Evolutionary conservation across 495 filamentous ascomycete genomes (phyloP).

Genomic region (Trichoderma virens): DNA sequence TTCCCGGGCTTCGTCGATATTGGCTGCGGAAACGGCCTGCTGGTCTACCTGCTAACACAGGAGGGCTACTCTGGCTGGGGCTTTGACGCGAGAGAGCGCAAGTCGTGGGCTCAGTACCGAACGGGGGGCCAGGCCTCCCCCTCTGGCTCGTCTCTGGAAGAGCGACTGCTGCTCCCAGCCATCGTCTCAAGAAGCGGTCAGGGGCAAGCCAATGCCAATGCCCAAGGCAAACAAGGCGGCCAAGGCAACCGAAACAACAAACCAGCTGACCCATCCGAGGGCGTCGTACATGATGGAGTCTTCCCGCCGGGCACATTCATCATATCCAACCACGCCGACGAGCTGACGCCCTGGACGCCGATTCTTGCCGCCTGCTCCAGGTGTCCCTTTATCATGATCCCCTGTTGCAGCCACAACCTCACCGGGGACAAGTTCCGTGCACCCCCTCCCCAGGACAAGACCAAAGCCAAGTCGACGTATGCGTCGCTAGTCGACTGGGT

Average conservation of each 20-base stretch:
- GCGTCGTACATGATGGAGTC: constrained; percentile 55
- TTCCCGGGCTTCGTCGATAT: constrained; percentile 95
- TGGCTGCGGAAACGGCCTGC: constrained; percentile 88
- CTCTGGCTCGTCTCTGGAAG: constrained; percentile 43
- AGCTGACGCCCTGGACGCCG: constrained; percentile 93
- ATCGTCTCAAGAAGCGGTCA: constrained; percentile 24
- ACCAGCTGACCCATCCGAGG: constrained; percentile 22
- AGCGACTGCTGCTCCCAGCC: constrained; percentile 67
- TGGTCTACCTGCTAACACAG: constrained; percentile 73
- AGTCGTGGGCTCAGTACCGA: constrained; percentile 72
- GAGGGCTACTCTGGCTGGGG: constrained; percentile 87
- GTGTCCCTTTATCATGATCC: constrained; percentile 81
- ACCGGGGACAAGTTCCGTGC: constrained; percentile 66
- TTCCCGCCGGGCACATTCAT: constrained; percentile 79
- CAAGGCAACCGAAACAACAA: too few species aligned
- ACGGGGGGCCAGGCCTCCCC: constrained; percentile 31
- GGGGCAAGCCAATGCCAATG: background rate
- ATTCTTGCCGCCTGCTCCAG: constrained; percentile 68
- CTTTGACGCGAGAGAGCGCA: constrained; percentile 77
- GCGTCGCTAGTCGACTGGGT: constrained; percentile 68
- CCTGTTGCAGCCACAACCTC: constrained; percentile 88
- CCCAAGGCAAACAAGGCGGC: constrained; percentile 6
- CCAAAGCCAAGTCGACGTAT: constrained; percentile 53
- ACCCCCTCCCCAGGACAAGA: constrained; percentile 47
- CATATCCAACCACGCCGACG: constrained; percentile 93